Percentiles rank a stretch among this genome's conserved stretches.
Evolutionary conservation across 2,329 filamentous ascomycete genomes (phyloP).

Genomic region (Phaeosphaeria sp.): DNA sequence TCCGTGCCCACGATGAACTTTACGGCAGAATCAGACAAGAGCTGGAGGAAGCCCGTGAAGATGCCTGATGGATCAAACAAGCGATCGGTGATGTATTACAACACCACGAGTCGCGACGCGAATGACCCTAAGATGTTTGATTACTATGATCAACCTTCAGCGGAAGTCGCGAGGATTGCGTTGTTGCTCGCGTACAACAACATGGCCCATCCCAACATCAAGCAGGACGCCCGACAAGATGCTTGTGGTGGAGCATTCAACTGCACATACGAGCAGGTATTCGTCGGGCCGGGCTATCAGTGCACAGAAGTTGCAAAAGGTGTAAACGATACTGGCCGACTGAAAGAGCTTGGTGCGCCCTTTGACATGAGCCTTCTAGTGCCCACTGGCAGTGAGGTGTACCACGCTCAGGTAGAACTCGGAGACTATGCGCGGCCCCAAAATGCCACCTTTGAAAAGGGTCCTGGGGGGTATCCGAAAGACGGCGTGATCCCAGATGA

Average conservation of each 20-base stretch:
- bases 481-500: slow-evolving; percentile 23
- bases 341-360: slow-evolving; percentile 29
- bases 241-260: slow-evolving; percentile 47
- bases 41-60: slow-evolving; percentile 40
- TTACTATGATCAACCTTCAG: slow-evolving; percentile 46
- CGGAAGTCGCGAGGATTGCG: slow-evolving; percentile 36
- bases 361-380: slow-evolving; percentile 41
- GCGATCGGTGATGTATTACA: slow-evolving; percentile 42
- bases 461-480: slow-evolving; percentile 41
- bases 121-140: slow-evolving; percentile 37
- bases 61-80: slow-evolving; percentile 28
- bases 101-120: slow-evolving; percentile 38
- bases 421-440: slow-evolving; percentile 41
- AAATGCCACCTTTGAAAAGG: slow-evolving; percentile 21
- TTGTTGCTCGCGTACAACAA: slow-evolving; percentile 41
- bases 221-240: slow-evolving; percentile 40
- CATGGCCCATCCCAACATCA: slow-evolving; percentile 31
- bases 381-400: slow-evolving; percentile 37
- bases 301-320: slow-evolving; percentile 35
- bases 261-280: slow-evolving; percentile 41
- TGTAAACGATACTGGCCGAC: slow-evolving; percentile 1
- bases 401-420: slow-evolving; percentile 35
- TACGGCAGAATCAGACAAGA: slow-evolving; percentile 37
- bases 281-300: slow-evolving; percentile 42
- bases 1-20: slow-evolving; percentile 39